A percentile compares a stretch with the other conserved stretches of the same genome.
Evolutionary conservation across 306 rosid genomes (phyloP).

Genomic region (Casuarina equisetifolia): DNA sequence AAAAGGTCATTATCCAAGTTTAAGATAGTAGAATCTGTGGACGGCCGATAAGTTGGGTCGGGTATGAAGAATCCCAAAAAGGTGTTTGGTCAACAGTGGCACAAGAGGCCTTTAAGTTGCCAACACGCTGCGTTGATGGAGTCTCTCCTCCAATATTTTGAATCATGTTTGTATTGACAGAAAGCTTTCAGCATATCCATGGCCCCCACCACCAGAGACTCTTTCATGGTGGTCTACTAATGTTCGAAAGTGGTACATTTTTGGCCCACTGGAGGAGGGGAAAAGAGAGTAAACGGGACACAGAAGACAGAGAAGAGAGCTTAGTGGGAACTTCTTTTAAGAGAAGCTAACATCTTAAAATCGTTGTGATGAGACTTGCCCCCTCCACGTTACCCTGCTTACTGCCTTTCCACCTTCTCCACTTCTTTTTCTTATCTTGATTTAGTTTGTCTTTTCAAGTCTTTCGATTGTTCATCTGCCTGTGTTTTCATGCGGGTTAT

Average conservation of each 20-base stretch:
- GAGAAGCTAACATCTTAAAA: constrained; percentile 41
- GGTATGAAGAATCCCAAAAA: constrained; percentile 66
- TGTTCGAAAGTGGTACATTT: constrained; percentile 39
- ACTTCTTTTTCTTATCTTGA: constrained; percentile 6
- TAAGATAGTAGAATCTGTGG: constrained; percentile 67
- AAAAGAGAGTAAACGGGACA: background rate
- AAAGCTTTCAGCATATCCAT: constrained; percentile 27
- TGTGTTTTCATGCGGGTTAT: constrained; percentile 32
- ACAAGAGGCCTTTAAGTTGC: constrained; percentile 55
- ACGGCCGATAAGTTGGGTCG: constrained; percentile 61
- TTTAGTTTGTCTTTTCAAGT: background rate
- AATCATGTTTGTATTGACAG: constrained; percentile 38
- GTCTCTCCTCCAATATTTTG: constrained; percentile 23
- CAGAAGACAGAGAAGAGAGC: constrained; percentile 35
- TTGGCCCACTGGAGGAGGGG: constrained; percentile 34
- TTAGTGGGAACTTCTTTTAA: constrained; percentile 54
- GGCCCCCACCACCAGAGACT: constrained; percentile 44
- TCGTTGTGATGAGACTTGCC: constrained; percentile 56
- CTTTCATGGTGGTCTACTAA: constrained; percentile 34
- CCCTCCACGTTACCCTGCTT: constrained; percentile 53
- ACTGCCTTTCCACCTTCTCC: constrained; percentile 18
- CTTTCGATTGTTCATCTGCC: background rate
- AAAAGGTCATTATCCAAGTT: constrained; percentile 45
- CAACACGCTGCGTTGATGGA: constrained; percentile 54
- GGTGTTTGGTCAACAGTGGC: constrained; percentile 51